phyloP scores from a whole-genome alignment of 768 basidiomycete genomes.

The Tylopilus vinaceipallidus region DNA sequence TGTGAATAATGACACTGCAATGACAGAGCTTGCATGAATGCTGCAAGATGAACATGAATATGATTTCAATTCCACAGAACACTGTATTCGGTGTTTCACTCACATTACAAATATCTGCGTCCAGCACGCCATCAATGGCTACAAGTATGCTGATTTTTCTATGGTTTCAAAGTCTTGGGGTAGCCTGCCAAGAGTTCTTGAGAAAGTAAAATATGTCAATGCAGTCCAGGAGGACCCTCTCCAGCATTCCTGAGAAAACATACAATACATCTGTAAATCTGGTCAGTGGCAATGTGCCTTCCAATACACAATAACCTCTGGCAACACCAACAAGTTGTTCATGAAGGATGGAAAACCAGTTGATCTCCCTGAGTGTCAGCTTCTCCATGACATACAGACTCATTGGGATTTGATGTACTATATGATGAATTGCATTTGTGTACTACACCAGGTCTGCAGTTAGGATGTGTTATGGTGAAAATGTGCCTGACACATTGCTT shows the following conservation, averaged over 20 bases:
- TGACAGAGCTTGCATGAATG: not conserved
- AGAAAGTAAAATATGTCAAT: not conserved
- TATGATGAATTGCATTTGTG: constrained; percentile 27
- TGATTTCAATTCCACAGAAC: not conserved
- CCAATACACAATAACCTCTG: not conserved
- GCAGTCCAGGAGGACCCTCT: not conserved
- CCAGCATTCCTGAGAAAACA: not conserved
- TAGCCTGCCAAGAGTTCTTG: no score
- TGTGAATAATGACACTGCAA: not conserved
- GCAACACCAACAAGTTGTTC: not conserved
- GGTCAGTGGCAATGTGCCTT: not conserved
- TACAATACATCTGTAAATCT: not conserved
- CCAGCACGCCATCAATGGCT: not conserved
- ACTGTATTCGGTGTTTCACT: not conserved
- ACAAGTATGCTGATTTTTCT: not conserved
- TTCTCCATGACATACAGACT: constrained; percentile 32
- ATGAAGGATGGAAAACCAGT: no score
- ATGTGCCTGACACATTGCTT: not conserved
- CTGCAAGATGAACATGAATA: not conserved
- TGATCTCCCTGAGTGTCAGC: not conserved
- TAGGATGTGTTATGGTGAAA: not conserved
- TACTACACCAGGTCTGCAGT: constrained; percentile 3
- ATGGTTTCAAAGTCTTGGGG: not conserved
- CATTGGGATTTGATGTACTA: constrained; percentile 40
- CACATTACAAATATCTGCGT: not conserved